Evolutionary conservation across 495 filamentous ascomycete genomes (phyloP), one percentile per base, ranked within the genome.

Genomic region (Penicillium manginii): DNA sequence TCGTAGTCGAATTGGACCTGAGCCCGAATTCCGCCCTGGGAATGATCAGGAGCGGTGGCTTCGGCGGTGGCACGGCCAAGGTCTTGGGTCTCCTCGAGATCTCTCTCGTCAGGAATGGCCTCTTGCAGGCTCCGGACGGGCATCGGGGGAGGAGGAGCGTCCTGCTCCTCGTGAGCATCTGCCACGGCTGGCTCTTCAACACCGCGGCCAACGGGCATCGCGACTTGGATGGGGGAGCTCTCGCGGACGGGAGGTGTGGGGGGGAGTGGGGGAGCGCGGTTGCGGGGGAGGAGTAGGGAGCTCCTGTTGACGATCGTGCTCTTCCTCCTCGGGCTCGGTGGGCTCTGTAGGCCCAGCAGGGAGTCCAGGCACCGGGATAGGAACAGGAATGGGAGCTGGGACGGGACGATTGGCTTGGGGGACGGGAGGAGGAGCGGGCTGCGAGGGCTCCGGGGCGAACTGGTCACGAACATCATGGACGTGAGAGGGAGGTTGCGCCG

Each of bases 1-100:
- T 97, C 93, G 63, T 99, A 99, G 67, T 99, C 96, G 71, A 91
- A 99, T 59, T 96, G 89, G 47, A 93, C 82, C 32, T 96, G 53
- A 3, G 94, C 94, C 29, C 84, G 84, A 62, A 85, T 84, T 53
- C 86, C 90, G 52, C 58, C 42, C 2, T 63, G 62, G 10, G 65
- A 22, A 5, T 71, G 50, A 11, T 68, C 73, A 26, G 57, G 63
- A 26, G 61, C 76, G 15, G 83, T 81, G 22, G 82, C 83, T 31
- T 80, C 76, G 40, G 84, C 86, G 3, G 89, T 84, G 29, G 76
- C 81, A 7, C 89, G 88, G 14, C 83, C 83, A 26, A 85, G 77
- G 57, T 91, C 87, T 48, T 88, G 78, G 2, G 78, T 72, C 8
- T 86, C 86, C 3, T 82, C 82, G 22, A 88, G 71, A 6, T 90